phyloP scores from a whole-genome alignment of 352 stramenopile genomes.

The Chrysophaeum taylorii region DNA sequence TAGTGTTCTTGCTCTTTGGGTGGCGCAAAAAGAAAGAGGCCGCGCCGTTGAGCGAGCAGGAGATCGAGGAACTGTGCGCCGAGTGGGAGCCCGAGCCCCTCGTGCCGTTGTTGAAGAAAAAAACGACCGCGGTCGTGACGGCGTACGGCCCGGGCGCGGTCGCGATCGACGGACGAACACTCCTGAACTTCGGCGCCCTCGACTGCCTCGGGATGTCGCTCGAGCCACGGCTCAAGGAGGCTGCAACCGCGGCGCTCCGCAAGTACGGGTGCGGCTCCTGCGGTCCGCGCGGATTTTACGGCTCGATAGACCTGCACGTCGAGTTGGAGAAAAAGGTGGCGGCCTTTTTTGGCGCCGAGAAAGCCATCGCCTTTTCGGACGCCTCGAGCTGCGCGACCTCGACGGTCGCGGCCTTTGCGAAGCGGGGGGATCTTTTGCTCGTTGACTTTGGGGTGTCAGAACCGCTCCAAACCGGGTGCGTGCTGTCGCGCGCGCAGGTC shows the following conservation, averaged over 20 bases:
- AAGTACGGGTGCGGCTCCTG: conserved; percentile 93
- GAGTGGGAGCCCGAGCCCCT: conserved; percentile 74
- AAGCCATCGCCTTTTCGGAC: conserved; percentile 93
- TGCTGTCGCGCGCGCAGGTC: conserved; percentile 79
- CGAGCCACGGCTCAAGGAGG: conserved; percentile 62
- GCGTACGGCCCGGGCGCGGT: neutral
- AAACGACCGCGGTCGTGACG: neutral
- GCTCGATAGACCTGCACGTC: conserved; percentile 83
- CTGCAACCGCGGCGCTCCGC: conserved; percentile 69
- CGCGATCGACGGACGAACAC: conserved; percentile 15
- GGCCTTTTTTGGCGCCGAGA: conserved; percentile 70
- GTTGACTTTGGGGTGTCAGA: conserved; percentile 91
- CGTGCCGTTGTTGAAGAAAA: conserved; percentile 37
- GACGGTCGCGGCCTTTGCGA: conserved; percentile 90
- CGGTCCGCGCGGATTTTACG: conserved; percentile 94
- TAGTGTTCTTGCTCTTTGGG: conserved; percentile 73
- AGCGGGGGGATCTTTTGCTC: conserved; percentile 89
- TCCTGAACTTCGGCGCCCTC: conserved; percentile 90
- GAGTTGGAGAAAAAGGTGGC: conserved; percentile 78
- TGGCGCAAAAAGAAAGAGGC: neutral
- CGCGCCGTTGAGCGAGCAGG: conserved; percentile 58
- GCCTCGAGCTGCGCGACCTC: conserved; percentile 76
- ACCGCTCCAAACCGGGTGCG: conserved; percentile 78
- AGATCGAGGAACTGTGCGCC: conserved; percentile 76
- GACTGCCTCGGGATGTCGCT: conserved; percentile 86